Evolutionary conservation across 805 yeast species (phyloP), one percentile per base, ranked within the genome.

Genomic region (Candida ascalaphidarum): DNA sequence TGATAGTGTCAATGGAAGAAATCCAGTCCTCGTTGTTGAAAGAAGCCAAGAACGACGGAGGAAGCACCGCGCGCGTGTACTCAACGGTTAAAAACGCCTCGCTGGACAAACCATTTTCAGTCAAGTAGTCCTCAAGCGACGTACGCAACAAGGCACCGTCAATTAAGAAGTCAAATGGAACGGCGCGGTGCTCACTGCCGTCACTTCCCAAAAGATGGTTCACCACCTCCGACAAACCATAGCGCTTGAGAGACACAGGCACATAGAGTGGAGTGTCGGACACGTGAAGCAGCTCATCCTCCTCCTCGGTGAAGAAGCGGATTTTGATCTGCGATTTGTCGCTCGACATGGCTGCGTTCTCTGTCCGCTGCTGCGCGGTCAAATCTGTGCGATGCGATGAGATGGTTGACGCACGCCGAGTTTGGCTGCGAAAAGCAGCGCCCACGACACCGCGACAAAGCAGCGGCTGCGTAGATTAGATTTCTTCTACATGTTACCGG

Each of bases 21-120:
- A 92, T 74, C 98, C 98, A 92, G 56, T 92, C 98, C 37, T 89
- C 95, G 48, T 89, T 86, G 47, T 77, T 74, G 56, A 80, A 92
- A 25, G 94, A 78, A 3, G 94, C 85, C 38, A 86, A 62, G 47
- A 74, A 88, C 15, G 89, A 77, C n/a, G 98, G 98, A 12, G 98
- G 98, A 28, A 89, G 68, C 21, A 86, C 80, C 1, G 96, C 86
- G 41, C 95, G 71, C 9, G 95, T 84, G 60, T 92, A 92, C 50
- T 92, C 98, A 26, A 92, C 61, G 17, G 75, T 75, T 36, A 92
- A 52, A 30, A 78, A 73, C 1, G 82, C 71, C 65, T 92, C 98
- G 16, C 77, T 68, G 2, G 95, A 83, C 22, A 88, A 62, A 6
- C 88, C 97, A 38, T 83, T 71, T 28, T 70, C 59, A 11, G 74